Conservation (phyloP, 2,329 filamentous ascomycete genomes). For the Diaporthe velutina region DNA sequence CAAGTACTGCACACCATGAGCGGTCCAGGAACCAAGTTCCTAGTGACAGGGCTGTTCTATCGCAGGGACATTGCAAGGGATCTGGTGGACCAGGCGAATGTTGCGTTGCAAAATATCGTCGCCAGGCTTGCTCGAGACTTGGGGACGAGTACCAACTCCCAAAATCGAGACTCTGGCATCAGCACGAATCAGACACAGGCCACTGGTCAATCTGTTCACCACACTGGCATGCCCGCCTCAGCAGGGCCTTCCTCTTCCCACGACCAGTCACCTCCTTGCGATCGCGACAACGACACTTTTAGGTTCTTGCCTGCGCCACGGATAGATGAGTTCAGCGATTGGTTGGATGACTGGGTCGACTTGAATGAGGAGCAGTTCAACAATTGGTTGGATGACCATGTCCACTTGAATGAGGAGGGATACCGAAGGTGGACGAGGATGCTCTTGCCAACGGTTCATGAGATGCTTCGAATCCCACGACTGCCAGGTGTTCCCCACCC, state of each 20-base stretch:
- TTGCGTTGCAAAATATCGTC: conserved; percentile 13
- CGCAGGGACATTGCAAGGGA: conserved; percentile 40
- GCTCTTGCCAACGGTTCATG: conserved; percentile 15
- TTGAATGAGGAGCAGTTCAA: conserved; percentile 39
- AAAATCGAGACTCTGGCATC: background rate
- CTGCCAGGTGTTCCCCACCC: background rate
- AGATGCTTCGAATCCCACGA: background rate
- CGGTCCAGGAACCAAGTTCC: conserved; percentile 11
- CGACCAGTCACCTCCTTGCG: background rate
- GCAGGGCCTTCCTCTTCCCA: too few relatives aligned
- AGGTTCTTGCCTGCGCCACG: conserved; percentile 25
- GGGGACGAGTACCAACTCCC: background rate
- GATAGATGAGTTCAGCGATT: background rate
- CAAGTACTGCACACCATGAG: background rate
- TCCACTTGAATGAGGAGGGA: conserved; percentile 43
- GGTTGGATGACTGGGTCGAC: conserved; percentile 43
- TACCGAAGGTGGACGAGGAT: conserved; percentile 42
- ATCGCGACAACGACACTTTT: background rate
- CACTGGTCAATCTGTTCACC: too few relatives aligned
- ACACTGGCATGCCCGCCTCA: too few relatives aligned
- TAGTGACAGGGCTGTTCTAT: conserved; percentile 43
- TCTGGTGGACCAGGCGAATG: conserved; percentile 40
- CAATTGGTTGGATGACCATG: conserved; percentile 40
- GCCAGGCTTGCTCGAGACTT: background rate
- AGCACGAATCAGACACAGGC: too few relatives aligned